These are phyloP conservation scores for Parachaetomium inaequale DNA, from an alignment of 495 filamentous ascomycete genomes.

Conservation along the genomic window DNA sequence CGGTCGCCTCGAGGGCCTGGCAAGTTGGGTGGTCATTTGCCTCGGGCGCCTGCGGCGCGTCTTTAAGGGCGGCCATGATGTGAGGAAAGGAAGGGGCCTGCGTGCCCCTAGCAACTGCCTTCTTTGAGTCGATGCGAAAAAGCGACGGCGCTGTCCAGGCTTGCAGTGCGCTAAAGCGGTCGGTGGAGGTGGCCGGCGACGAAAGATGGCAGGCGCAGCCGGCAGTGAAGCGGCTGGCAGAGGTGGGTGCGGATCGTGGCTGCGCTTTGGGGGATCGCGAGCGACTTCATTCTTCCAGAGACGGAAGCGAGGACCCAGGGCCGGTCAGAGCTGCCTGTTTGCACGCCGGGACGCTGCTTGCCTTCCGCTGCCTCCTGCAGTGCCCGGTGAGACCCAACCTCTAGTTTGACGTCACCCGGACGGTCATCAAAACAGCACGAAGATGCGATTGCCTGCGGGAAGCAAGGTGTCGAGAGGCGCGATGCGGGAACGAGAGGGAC, in stretches of 20 bases:
- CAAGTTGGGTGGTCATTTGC: background rate
- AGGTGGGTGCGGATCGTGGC: background rate
- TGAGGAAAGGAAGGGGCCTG: conserved; percentile 5
- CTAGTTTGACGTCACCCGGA: conserved; percentile 14
- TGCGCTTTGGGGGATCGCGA: background rate
- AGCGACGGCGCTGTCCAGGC: background rate
- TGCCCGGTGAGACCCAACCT: conserved; percentile 20
- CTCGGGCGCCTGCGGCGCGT: background rate
- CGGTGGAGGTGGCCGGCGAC: background rate
- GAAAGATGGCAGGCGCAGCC: conserved; percentile 4
- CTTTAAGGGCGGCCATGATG: conserved; percentile 11
- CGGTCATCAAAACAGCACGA: background rate
- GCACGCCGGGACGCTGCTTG: conserved; percentile 5
- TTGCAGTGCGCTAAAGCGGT: background rate
- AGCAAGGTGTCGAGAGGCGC: background rate
- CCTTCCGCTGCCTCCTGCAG: conserved; percentile 20
- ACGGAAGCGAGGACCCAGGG: background rate
- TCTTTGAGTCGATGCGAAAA: background rate
- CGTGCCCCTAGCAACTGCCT: background rate
- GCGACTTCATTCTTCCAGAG: background rate
- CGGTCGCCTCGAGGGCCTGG: background rate
- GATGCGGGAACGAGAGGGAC: background rate
- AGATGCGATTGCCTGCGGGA: background rate
- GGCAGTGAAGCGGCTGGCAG: background rate
- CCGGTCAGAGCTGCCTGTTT: conserved; percentile 9